Base-by-base conservation (phyloP, 805 yeast genomes). In the Candida khao-thaluensis region DNA sequence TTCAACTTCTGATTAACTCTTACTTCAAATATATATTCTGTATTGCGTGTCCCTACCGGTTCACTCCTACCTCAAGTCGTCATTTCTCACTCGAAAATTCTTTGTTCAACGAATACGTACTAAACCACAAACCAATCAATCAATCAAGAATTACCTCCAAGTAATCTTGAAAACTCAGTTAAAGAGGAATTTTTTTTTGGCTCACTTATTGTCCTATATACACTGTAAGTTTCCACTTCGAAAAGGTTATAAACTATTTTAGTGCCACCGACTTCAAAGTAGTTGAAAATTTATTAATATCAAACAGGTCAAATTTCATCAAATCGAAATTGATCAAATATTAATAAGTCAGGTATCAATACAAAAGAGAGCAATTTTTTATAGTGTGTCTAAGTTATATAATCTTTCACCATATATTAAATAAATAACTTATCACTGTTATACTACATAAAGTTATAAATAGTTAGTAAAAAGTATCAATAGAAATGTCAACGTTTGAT, bases 401-500 rank as follows among this genome's bases (percentile, higher is more conserved):
- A 30, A 37, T 28, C 18, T 16, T n/a, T 28, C 39, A n/a, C n/a
- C 32, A 28, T 35, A 33, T 33, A 35, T 35, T 35, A 28, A 37
- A 37, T 37, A 37, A 37, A 37, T 37, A 37, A 37, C 40, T 37
- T 23, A 23, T 24, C 30, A 17, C 21, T 36, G 27, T 28, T 14
- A 5, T 16, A 18, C 25, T 11, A 9, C 7, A 5, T 16, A 29
- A 29, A 31, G 26, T 9, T 21, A 21, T 31, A 31, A 22, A 21
- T 31, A 31, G 35, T 4, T 31, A 21, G 26, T 21, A 30, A 30
- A 26, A 26, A 29, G 20, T 14, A 15, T 22, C 15, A 16, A 30
- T 11, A 7, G 11, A 7, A 43, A 60, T 60, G 66, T 60, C 66
- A 26, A 44, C 50, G 32, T 76, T 83, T 45, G 95, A 88, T 66